Base-by-base conservation (phyloP, 2,329 filamentous ascomycete genomes). In the Bipolaris gigantea region DNA sequence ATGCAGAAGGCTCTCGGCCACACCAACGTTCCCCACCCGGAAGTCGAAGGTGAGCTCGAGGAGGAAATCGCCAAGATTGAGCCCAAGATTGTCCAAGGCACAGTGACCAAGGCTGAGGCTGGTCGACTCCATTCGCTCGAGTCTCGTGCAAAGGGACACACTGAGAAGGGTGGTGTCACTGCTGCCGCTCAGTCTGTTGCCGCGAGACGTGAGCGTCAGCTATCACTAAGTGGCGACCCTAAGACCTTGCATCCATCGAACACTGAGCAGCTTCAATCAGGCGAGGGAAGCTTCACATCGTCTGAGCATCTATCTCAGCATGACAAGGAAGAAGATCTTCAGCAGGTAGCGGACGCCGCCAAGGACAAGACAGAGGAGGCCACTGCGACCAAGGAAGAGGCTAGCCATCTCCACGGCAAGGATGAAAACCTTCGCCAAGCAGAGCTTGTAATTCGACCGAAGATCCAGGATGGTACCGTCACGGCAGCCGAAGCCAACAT, bases 91-190 rank as follows among this genome's bases (percentile, higher is more conserved):
- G 61, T 62, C 50, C 56, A 67, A 48, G 70, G 65, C 39, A 66
- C 66, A 6, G 67, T 77, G 51, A 75, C 73, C 30, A 71, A 61
- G 54, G 71, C 72, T 44, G 76, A 78, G 49, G 76, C 76, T 27
- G 66, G 74, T 47, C 69, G 70, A 43, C 68, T 78, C 23, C 74
- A 77, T 53, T 75, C 73, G 25, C 73, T 76, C 42, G 75, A 78
- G 57, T 70, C 73, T 49, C 72, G 75, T 32, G 72, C 66, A 40
- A 62, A 71, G 36, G 70, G 68, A 5, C 65, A 70, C 40, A 71
- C 69, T 3, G 68, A 73, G 57, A 71, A 69, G 44, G 70, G 69
- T 1, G 67, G 74, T 21, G 59, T 77, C 38, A 70, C 72, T 19
- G 70, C 75, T 19, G 62, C 69, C 15, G 76, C 76, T 11, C 72